phyloP scores from a whole-genome alignment of 2,329 filamentous ascomycete genomes.

The Fusarium sp. region DNA sequence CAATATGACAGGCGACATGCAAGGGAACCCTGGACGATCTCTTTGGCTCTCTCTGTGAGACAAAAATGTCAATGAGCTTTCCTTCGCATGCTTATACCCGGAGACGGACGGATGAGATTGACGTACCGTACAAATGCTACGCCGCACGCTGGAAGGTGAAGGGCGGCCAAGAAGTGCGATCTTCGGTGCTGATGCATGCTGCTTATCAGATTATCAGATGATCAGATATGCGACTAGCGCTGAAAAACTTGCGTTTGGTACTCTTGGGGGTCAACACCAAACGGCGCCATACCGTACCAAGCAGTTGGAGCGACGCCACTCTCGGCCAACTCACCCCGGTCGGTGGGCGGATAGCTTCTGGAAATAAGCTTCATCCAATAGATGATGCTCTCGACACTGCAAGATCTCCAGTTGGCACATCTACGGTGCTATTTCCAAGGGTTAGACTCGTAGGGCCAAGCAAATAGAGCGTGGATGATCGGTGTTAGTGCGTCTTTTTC shows the following conservation, averaged over 20 bases:
- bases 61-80: not conserved
- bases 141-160: not conserved
- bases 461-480: not conserved
- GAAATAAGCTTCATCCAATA: slow-evolving; percentile 11
- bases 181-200: not conserved
- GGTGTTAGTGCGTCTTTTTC: slow-evolving; percentile 11
- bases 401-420: not conserved
- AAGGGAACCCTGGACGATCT: not conserved
- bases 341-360: not conserved
- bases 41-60: not conserved
- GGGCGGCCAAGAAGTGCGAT: not conserved
- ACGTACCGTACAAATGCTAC: not conserved
- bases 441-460: not conserved
- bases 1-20: not conserved
- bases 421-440: not conserved
- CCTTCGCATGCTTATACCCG: not conserved
- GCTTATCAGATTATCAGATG: slow-evolving; percentile 27
- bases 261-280: not conserved
- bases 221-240: slow-evolving; percentile 10
- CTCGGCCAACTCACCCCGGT: slow-evolving; percentile 5
- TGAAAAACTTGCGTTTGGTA: slow-evolving; percentile 1
- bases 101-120: not conserved
- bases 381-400: not conserved
- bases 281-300: not conserved
- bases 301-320: not conserved